phyloP scores from a whole-genome alignment of 768 basidiomycete species.

The Floccularia luteovirens region DNA sequence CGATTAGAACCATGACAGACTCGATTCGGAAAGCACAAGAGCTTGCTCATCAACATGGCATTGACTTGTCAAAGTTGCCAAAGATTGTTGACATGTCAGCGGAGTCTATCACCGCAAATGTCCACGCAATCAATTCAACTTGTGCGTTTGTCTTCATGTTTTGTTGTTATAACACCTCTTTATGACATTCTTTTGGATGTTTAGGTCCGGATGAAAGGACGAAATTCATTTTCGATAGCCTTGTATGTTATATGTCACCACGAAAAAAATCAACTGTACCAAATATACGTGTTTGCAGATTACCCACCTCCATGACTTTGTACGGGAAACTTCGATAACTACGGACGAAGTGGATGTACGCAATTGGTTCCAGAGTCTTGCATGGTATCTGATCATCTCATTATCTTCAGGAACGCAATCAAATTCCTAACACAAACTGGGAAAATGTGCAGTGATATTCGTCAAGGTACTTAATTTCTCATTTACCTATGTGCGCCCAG shows the following conservation, averaged over 20 bases:
- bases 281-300: too few relatives aligned
- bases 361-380: background rate
- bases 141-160: constrained; percentile 10
- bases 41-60: constrained; percentile 16
- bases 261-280: too few relatives aligned
- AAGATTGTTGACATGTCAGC: constrained; percentile 21
- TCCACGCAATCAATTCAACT: constrained; percentile 17
- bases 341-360: constrained; percentile 80
- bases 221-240: background rate
- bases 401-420: constrained; percentile 42
- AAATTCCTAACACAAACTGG: constrained; percentile 73
- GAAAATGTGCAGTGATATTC: constrained; percentile 62
- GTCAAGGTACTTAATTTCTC: constrained; percentile 44
- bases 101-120: constrained; percentile 21
- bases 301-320: constrained; percentile 67
- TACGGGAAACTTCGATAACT: constrained; percentile 67
- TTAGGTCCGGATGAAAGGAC: background rate
- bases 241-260: background rate
- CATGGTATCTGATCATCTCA: background rate
- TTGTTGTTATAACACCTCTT: background rate
- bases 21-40: constrained; percentile 13
- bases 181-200: too few relatives aligned
- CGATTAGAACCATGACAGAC: background rate
- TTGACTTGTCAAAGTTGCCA: constrained; percentile 22
- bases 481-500: too few relatives aligned